Conservation (phyloP, 2,329 filamentous ascomycete species). For the Sphaerostilbella broomeana region DNA sequence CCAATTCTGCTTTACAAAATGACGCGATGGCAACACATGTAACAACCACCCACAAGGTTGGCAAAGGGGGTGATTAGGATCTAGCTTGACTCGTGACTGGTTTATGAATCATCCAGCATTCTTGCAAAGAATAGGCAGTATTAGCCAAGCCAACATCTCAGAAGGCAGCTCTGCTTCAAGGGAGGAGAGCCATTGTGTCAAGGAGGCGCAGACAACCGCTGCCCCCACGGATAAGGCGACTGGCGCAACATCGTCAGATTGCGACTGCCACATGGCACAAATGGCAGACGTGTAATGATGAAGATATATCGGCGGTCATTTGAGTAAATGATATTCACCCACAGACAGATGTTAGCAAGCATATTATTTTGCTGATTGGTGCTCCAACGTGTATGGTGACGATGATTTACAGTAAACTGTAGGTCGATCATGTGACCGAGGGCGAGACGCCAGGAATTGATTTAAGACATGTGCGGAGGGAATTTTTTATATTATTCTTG, state of each 20-base stretch:
- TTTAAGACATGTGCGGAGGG: no score
- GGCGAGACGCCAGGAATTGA: no score
- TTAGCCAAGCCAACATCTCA: constrained; percentile 5
- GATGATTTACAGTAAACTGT: no score
- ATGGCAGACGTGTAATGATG: neutral
- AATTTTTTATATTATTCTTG: no score
- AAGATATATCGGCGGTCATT: constrained; percentile 1
- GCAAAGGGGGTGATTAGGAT: neutral
- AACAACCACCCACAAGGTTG: constrained; percentile 13
- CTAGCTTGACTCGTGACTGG: neutral
- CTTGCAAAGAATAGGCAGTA: constrained; percentile 1
- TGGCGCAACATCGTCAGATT: neutral
- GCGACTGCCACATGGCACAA: constrained; percentile 4
- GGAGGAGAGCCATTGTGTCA: constrained; percentile 4
- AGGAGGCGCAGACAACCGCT: constrained; percentile 4
- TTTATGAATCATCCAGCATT: neutral
- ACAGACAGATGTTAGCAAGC: no score
- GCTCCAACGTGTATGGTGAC: no score
- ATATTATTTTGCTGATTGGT: no score
- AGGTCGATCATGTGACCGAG: no score
- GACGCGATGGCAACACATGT: constrained; percentile 4
- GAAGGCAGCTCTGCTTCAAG: constrained; percentile 3
- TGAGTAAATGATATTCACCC: no score
- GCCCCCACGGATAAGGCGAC: constrained; percentile 1
- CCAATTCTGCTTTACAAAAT: constrained; percentile 18